phyloP scores from a whole-genome alignment of 331 rosid genomes.

The Telfairia occidentalis region DNA sequence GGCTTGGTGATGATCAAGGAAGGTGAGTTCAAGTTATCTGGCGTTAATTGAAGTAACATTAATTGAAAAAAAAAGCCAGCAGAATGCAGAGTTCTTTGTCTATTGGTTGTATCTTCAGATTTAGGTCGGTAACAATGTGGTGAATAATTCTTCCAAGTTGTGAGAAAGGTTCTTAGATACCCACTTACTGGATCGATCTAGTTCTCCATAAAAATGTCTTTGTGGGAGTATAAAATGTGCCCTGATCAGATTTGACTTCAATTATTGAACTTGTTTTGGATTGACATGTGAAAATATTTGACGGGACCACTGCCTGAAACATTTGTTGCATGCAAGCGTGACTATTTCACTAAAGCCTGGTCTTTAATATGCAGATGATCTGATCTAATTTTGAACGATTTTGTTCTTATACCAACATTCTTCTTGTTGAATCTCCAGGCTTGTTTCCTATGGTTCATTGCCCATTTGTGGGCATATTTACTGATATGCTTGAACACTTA shows the following conservation, averaged over 20 bases:
- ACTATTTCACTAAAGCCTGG: slow-evolving; percentile 1
- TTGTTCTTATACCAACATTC: slow-evolving; percentile 1
- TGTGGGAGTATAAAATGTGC: neutral
- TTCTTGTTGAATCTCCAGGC: slow-evolving; percentile 1
- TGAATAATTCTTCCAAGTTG: neutral
- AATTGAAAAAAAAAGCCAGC: neutral
- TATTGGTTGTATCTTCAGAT: neutral
- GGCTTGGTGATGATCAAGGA: slow-evolving; percentile 94
- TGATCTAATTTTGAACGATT: neutral
- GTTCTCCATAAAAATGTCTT: neutral
- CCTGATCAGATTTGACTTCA: neutral
- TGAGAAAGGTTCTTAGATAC: neutral
- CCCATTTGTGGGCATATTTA: neutral
- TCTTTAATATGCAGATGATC: neutral
- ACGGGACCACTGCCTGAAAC: neutral
- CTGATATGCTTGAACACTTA: slow-evolving; percentile 5
- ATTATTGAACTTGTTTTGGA: neutral
- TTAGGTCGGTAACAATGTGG: neutral
- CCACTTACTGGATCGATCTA: neutral
- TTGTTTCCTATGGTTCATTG: neutral
- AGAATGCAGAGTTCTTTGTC: neutral
- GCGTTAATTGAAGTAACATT: neutral
- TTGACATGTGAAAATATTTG: neutral
- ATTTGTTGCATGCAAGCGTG: neutral
- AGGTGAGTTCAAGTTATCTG: slow-evolving; percentile 49